Evolutionary conservation across 2,329 filamentous ascomycete genomes (phyloP), one percentile per base, ranked within the genome.

Genomic region (Xylariales sp.): DNA sequence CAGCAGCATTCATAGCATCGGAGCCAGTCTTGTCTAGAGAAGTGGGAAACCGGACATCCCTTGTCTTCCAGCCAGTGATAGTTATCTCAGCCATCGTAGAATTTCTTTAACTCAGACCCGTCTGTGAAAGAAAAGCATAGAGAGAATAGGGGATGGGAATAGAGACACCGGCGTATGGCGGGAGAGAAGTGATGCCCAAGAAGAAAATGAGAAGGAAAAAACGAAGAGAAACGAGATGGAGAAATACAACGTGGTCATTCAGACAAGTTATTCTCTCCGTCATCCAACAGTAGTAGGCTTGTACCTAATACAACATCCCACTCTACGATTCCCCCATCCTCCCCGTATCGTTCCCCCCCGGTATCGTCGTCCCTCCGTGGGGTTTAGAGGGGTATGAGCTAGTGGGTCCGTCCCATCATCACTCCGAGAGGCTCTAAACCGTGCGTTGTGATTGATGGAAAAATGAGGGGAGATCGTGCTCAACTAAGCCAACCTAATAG

Each of bases 11-110:
- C 94, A 97, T 97, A 76, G 93, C 94, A 87, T 97, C 94, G 8
- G 93, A 97, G 75, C 94, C 94, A n/a, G 93, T 97, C 83, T 95
- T 96, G 82, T 97, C 93, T 69, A 97, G 89, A 48, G 94, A 97
- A n/a, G 94, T 97, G 80, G 91, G 91, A 79, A 93, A 93, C 74
- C 91, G 89, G 78, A 93, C 90, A 82, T 93, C 91, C 77, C 90
- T 86, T 67, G 90, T 91, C 72, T 82, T 83, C 84, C 89, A 93
- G 70, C 89, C 87, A 62, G 90, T 93, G 77, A 93, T 92, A 66
- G 88, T 92, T 75, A 93, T 84, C 74, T 90, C 87, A 57, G 81
- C 73, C 83, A 86, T 86, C 30, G 6, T 67, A 28, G 55, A 1
- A 8, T 43, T 53, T 41, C 23, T 39, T 18, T 34, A 41, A 14